Evolutionary conservation across 2,329 filamentous ascomycete species (phyloP).

Genomic region (Emmonsiellopsis sp.): DNA sequence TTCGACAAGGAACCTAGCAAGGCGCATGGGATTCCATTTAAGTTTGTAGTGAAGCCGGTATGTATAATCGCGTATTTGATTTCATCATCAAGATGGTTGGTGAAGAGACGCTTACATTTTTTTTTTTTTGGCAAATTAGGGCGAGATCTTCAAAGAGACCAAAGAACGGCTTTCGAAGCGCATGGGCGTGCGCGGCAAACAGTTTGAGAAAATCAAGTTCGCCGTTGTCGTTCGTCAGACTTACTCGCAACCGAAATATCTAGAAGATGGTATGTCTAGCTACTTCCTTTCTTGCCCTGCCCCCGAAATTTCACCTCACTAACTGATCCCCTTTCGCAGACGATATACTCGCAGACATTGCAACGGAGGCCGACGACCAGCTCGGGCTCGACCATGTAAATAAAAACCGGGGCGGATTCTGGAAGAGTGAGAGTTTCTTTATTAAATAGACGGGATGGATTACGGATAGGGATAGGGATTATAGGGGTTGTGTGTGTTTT

Average conservation of each 20-base stretch:
- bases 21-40: constrained; percentile 81
- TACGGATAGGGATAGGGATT: not conserved
- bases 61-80: constrained; percentile 18
- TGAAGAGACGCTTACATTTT: not conserved
- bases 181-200: constrained; percentile 93
- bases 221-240: constrained; percentile 61
- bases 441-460: constrained; percentile 39
- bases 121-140: constrained; percentile 36
- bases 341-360: constrained; percentile 41
- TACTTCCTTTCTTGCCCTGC: constrained; percentile 5
- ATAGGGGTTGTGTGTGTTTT: not conserved
- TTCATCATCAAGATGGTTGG: not conserved
- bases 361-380: constrained; percentile 72
- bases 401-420: constrained; percentile 51
- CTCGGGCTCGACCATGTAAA: constrained; percentile 59
- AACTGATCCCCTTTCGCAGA: constrained; percentile 18
- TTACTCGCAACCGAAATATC: constrained; percentile 70
- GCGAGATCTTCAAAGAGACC: constrained; percentile 79
- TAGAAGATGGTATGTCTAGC: constrained; percentile 69
- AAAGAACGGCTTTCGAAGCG: constrained; percentile 90
- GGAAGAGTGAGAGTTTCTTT: constrained; percentile 53
- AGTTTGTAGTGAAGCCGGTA: constrained; percentile 75
- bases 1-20: constrained; percentile 85
- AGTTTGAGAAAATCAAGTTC: constrained; percentile 98
- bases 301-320: not conserved